phyloP scores from a whole-genome alignment of 768 basidiomycete genomes.

The Phylloporus scabripes region DNA sequence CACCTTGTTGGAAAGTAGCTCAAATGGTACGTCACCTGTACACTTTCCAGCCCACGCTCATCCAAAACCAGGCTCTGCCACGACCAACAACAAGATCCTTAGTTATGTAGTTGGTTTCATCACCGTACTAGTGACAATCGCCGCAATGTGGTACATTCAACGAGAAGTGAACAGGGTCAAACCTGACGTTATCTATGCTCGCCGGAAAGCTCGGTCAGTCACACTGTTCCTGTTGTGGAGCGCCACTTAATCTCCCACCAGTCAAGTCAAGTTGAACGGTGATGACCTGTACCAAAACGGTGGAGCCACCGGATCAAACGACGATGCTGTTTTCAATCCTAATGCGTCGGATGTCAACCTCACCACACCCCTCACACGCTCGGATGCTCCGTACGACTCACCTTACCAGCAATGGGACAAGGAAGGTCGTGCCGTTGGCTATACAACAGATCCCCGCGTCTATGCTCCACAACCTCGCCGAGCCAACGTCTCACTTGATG shows the following conservation, averaged over 20 bases:
- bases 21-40: slow-evolving; percentile 22
- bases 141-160: slow-evolving; percentile 82
- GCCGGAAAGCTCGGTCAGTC: slow-evolving; percentile 63
- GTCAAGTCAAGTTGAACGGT: slow-evolving; percentile 49
- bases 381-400: slow-evolving; percentile 28
- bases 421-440: slow-evolving; percentile 45
- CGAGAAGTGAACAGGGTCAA: slow-evolving; percentile 65
- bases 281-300: slow-evolving; percentile 29
- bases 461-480: slow-evolving; percentile 48
- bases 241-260: slow-evolving; percentile 20
- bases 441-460: slow-evolving; percentile 40
- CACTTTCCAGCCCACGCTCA: slow-evolving; percentile 1
- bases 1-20: slow-evolving; percentile 56
- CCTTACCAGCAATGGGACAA: slow-evolving; percentile 49
- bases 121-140: slow-evolving; percentile 65
- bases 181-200: slow-evolving; percentile 58
- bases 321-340: slow-evolving; percentile 34
- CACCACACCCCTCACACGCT: slow-evolving; percentile 18
- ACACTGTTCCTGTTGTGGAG: neutral
- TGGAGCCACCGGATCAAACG: slow-evolving; percentile 27
- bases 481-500: slow-evolving; percentile 13
- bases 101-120: slow-evolving; percentile 62
- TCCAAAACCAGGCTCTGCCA: slow-evolving; percentile 15
- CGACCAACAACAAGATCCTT: slow-evolving; percentile 53
- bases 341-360: slow-evolving; percentile 40